Percentiles rank a stretch among this genome's conserved stretches.
phyloP scores from a whole-genome alignment of 2,329 filamentous ascomycete genomes.

The Colletotrichum eleusines region DNA sequence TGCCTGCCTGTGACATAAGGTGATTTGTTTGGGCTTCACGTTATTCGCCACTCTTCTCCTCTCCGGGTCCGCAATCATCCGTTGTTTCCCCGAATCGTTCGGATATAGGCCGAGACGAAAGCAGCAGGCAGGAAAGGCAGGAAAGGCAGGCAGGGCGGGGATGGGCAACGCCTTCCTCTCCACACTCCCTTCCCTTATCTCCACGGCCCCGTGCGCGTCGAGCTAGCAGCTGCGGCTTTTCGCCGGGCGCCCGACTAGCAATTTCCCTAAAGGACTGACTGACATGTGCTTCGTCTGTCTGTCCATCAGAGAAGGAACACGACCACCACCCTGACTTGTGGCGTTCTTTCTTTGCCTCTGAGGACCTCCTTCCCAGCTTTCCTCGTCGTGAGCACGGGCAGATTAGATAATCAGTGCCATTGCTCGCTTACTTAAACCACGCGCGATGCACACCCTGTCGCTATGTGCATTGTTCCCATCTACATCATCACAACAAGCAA shows the following conservation, averaged over 20 bases:
- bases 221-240: conserved; percentile 18
- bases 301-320: neutral
- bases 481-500: conserved; percentile 25
- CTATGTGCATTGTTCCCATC: neutral
- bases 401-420: conserved; percentile 34
- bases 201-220: neutral
- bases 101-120: neutral
- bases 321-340: conserved; percentile 1
- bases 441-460: neutral
- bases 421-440: conserved; percentile 32
- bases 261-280: conserved; percentile 5
- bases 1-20: neutral
- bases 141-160: neutral
- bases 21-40: neutral
- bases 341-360: conserved; percentile 1
- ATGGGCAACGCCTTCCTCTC: conserved; percentile 8
- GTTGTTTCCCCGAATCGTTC: neutral
- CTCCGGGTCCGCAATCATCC: neutral
- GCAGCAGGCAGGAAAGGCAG: no score
- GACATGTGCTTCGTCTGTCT: conserved; percentile 15
- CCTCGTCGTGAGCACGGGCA: neutral
- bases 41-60: conserved; percentile 24
- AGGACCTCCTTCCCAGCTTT: neutral
- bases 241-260: conserved; percentile 20
- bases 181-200: neutral